A percentile compares a stretch with the other conserved stretches of the same genome.
phyloP scores from a whole-genome alignment of 2,329 filamentous ascomycete genomes.

The Exophiala alcalophila region DNA sequence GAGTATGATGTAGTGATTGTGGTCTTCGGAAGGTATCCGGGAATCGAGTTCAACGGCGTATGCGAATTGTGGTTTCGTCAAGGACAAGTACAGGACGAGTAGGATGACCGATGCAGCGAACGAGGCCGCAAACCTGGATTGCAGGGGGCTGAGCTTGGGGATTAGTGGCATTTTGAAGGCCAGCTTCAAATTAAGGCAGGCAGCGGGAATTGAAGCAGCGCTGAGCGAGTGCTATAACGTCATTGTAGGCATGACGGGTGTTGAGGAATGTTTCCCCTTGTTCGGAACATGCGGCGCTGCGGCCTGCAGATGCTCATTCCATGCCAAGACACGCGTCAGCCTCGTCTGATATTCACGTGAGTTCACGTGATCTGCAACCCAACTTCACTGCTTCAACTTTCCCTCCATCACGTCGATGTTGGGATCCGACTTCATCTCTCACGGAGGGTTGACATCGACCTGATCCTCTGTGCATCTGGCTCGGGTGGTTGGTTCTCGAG shows the following conservation, averaged over 20 bases:
- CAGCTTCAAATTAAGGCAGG: constrained; percentile 7
- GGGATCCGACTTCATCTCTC: too few relatives aligned
- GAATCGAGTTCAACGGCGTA: constrained; percentile 58
- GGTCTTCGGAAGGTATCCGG: constrained; percentile 42
- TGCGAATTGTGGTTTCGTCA: constrained; percentile 59
- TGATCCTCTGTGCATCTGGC: background rate
- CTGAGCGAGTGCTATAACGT: constrained; percentile 2
- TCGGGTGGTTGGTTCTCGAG: too few relatives aligned
- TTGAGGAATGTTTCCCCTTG: background rate
- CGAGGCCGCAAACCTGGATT: constrained; percentile 69
- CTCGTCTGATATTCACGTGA: too few relatives aligned
- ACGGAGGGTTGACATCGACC: too few relatives aligned
- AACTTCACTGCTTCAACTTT: too few relatives aligned
- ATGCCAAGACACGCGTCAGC: too few relatives aligned
- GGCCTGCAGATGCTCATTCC: too few relatives aligned
- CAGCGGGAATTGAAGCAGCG: background rate
- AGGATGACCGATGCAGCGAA: constrained; percentile 60
- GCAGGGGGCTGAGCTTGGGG: constrained; percentile 61
- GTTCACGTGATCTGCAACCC: too few relatives aligned
- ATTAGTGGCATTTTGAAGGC: constrained; percentile 37
- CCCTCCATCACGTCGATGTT: too few relatives aligned
- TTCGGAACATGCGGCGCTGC: too few relatives aligned
- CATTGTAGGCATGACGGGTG: constrained; percentile 2
- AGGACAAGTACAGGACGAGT: constrained; percentile 58
- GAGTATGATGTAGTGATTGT: constrained; percentile 48